Conservation (phyloP, 768 basidiomycete genomes). For the Heimioporus sp. region DNA sequence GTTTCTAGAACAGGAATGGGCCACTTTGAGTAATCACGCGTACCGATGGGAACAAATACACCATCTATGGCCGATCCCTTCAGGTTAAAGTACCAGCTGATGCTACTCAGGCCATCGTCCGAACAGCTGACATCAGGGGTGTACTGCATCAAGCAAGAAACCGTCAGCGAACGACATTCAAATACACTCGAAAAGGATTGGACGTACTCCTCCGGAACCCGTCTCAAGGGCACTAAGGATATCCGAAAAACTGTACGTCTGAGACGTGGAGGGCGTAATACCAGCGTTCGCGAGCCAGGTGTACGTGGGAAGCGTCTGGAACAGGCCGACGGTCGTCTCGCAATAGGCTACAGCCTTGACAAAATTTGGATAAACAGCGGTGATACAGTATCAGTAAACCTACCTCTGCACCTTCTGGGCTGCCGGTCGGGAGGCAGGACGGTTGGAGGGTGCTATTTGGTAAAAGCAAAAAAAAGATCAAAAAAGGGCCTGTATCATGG, state of each 20-base stretch:
- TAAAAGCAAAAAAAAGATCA: background rate
- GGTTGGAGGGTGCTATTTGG: slow-evolving; percentile 51
- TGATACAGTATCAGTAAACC: background rate
- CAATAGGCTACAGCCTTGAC: slow-evolving; percentile 65
- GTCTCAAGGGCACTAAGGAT: slow-evolving; percentile 53
- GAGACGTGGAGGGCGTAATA: slow-evolving; percentile 60
- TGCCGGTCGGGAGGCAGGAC: slow-evolving; percentile 56
- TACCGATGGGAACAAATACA: slow-evolving; percentile 56
- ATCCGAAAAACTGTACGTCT: slow-evolving; percentile 55
- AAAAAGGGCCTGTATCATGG: background rate
- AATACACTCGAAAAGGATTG: too few relatives aligned
- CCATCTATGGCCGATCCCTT: slow-evolving; percentile 51
- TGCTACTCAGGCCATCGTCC: slow-evolving; percentile 36
- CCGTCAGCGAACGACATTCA: background rate
- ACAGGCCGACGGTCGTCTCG: slow-evolving; percentile 53
- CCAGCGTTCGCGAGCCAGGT: slow-evolving; percentile 68
- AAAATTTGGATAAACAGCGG: background rate
- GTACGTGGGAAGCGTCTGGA: slow-evolving; percentile 72
- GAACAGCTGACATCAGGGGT: slow-evolving; percentile 51
- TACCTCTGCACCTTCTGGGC: slow-evolving; percentile 59
- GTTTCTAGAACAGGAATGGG: background rate
- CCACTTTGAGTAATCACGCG: slow-evolving; percentile 16
- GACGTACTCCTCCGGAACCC: slow-evolving; percentile 47
- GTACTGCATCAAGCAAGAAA: slow-evolving; percentile 29
- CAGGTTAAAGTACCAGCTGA: slow-evolving; percentile 64